A percentile compares a stretch with the other conserved stretches of the same genome.
Evolutionary conservation across 495 filamentous ascomycete species (phyloP).

Genomic region (Annulohypoxylon nitens): DNA sequence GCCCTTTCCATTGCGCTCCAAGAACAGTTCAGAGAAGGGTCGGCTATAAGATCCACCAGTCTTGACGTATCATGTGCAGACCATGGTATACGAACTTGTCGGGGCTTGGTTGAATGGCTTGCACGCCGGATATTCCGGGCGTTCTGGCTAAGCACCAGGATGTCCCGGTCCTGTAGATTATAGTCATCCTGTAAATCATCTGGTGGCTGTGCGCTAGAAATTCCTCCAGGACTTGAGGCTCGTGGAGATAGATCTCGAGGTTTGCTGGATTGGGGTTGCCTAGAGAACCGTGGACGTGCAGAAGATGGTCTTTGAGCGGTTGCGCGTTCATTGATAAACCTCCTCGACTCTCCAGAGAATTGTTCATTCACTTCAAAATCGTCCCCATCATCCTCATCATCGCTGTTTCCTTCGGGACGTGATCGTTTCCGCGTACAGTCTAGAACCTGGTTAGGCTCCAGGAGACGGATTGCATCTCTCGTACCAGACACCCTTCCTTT

Average conservation of each 20-base stretch:
- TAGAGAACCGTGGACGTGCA: conserved; percentile 19
- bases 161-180: conserved; percentile 41
- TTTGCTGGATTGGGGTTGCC: not conserved
- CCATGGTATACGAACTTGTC: conserved; percentile 64
- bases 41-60: conserved; percentile 62
- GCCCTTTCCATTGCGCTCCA: conserved; percentile 66
- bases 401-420: not conserved
- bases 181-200: conserved; percentile 17
- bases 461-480: conserved; percentile 41
- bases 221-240: not conserved
- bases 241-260: not conserved
- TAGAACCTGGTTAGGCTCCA: conserved; percentile 39
- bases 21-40: conserved; percentile 62
- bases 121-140: conserved; percentile 41
- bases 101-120: conserved; percentile 31
- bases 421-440: conserved; percentile 25
- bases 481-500: conserved; percentile 25
- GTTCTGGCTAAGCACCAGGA: conserved; percentile 39
- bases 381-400: conserved; percentile 33
- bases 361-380: conserved; percentile 51
- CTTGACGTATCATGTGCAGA: conserved; percentile 59
- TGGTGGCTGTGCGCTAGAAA: not conserved
- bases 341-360: conserved; percentile 31
- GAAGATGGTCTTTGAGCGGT: conserved; percentile 2
- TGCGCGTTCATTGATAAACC: conserved; percentile 4